Evolutionary conservation across 2,329 filamentous ascomycete species (phyloP), one percentile per base, ranked within the genome.

Genomic region (Aureobasidium sp.): DNA sequence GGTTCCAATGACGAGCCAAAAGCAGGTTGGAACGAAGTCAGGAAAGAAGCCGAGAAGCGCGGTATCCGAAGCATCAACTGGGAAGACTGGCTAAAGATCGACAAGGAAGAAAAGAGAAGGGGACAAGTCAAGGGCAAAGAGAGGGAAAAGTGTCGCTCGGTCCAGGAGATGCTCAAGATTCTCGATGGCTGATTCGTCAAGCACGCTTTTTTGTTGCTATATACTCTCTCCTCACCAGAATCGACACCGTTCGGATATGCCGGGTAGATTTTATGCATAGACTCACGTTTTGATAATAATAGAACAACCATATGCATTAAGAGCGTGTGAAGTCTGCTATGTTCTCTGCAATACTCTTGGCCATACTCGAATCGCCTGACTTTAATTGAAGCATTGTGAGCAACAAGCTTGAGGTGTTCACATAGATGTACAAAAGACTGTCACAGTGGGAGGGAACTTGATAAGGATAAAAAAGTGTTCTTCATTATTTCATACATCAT

Each of bases 71-170:
- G 85, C 15, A 87, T 97, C 20, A 84, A 81, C 52, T 99, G 94
- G 94, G 75, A 84, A 27, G 89, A 95, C 67, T 99, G 94, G 94
- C 79, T 85, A 73, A 85, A 78, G 66, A 97, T 99, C 65, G 91
- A 99, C 74, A 75, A 76, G n/a, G 86, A 81, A 3, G 94, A 99
- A 75, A 84, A 79, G 68, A 78, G 84, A 62, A 82, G 81, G 53
- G 94, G 94, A 0, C 74, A 79, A 64, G 72, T 72, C 51, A 80
- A 77, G 58, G 92, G 91, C 0, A 97, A 96, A 74, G 82, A 86
- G 68, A 83, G 94, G 66, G 90, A 93, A 74, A 87, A 87, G 72
- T 81, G 86, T 68, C 75, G 72, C 8, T 78, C 76, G 62, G 78
- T 85, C 0, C 73, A 76, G 48, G 83, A 86, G 64, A 87, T 87